These are phyloP conservation scores for Nannochloropsis salina DNA, from an alignment of 108 stramenopile genomes.

Conservation along the genomic window DNA sequence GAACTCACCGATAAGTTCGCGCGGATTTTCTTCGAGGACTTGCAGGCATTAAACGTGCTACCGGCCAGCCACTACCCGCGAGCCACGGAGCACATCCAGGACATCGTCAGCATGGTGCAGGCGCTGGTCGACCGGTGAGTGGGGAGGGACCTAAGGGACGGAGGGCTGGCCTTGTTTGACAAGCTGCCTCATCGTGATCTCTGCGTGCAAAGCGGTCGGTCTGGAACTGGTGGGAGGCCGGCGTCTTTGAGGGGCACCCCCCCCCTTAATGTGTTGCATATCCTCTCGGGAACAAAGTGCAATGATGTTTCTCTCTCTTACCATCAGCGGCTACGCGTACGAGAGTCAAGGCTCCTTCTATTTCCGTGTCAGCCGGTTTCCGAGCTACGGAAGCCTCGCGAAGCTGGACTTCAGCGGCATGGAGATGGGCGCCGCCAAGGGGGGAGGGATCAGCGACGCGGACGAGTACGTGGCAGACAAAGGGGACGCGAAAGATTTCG, in stretches of 20 bases:
- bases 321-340: not conserved
- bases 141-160: not conserved
- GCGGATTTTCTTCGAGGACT: constrained; percentile 72
- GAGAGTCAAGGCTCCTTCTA: constrained; percentile 17
- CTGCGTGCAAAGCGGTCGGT: no score
- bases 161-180: no score
- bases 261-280: no score
- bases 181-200: no score
- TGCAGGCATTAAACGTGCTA: constrained; percentile 77
- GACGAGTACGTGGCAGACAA: constrained; percentile 57
- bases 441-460: constrained; percentile 40
- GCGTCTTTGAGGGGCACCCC: no score
- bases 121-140: constrained; percentile 24
- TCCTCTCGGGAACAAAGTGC: no score
- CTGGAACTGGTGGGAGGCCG: no score
- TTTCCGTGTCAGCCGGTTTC: constrained; percentile 16
- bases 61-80: constrained; percentile 72
- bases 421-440: constrained; percentile 37
- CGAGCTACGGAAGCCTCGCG: constrained; percentile 29
- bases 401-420: constrained; percentile 34
- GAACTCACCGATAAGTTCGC: constrained; percentile 63
- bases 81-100: constrained; percentile 88
- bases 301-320: not conserved
- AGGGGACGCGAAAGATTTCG: constrained; percentile 70
- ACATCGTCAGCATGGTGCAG: constrained; percentile 84